Evolutionary conservation across 2,329 filamentous ascomycete species (phyloP), one percentile per base, ranked within the genome.

Genomic region (Colletotrichum sp.): DNA sequence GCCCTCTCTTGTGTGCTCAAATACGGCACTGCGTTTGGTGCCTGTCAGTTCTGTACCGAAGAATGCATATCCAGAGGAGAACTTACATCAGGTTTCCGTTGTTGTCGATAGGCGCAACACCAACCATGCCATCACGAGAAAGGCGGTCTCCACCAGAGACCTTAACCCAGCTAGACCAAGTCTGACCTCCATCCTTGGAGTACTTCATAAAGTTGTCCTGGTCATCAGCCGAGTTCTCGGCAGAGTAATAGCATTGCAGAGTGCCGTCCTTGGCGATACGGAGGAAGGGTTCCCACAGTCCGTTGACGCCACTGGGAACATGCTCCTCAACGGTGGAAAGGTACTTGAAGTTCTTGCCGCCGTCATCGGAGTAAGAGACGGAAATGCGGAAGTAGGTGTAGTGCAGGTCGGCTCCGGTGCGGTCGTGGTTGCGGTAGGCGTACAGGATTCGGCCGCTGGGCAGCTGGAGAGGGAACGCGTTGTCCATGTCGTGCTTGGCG

Each of bases 261-360:
- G 81, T 80, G 1, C 85, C 85, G 69, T 87, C 83, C 2, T 77
- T 73, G 1, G 83, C 84, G 3, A 84, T 77, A 7, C 86, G 81
- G 24, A 89, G 67, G 75, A 88, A 88, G 0, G 87, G 87, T 74
- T 89, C 87, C 87, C 87, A 89, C 6, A 84, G 80, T 4, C 87
- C 87, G 36, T 85, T 85, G 16, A 72, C 61, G 1, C 70, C 70
- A 76, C 61, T 8, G 67, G 75, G 5, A 71, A 72, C 26, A 76
- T 79, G 80, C 75, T 83, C 73, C 48, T 77, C 80, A 18, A 83
- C 80, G 1, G 81, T 79, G 2, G 79, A 79, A 3, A 85, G 81
- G 74, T 82, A 87, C 15, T 74, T 73, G 80, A 84, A 88, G 1
- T 77, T 82, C 28, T 38, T 71, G 30, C 86, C 87, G n/a, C 80